Evolutionary conservation across 2,329 filamentous ascomycete genomes (phyloP).

Genomic region (Microdochium trichocladiopsis): DNA sequence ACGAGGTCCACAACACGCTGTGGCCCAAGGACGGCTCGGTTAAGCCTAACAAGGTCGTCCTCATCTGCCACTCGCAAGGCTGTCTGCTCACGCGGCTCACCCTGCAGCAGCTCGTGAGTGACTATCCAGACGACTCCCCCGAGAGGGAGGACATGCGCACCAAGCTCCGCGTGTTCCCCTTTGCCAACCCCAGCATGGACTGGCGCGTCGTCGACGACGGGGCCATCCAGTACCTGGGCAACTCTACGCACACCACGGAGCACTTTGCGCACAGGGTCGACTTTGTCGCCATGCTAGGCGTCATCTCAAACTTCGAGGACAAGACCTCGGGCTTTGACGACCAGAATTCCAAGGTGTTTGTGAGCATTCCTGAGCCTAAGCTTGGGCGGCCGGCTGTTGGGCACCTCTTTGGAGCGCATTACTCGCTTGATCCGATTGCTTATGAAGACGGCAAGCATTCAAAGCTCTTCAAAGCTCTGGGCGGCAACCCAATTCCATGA

Average conservation of each 20-base stretch:
- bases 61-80: constrained; percentile 6
- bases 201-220: constrained; percentile 1
- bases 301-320: not conserved
- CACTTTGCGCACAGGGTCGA: constrained; percentile 5
- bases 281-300: constrained; percentile 6
- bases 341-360: too few species aligned
- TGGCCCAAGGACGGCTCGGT: not conserved
- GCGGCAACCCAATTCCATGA: too few species aligned
- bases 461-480: too few species aligned
- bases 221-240: not conserved
- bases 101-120: not conserved
- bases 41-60: constrained; percentile 2
- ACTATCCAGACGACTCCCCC: not conserved
- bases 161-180: constrained; percentile 1
- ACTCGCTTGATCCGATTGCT: too few species aligned
- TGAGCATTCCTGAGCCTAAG: too few species aligned
- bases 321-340: too few species aligned
- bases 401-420: too few species aligned
- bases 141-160: not conserved
- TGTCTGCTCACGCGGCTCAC: constrained; percentile 3
- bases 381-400: too few species aligned
- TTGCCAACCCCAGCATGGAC: constrained; percentile 6
- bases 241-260: constrained; percentile 2
- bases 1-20: not conserved
- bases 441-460: too few species aligned